These are phyloP conservation scores for Aeminium ludgeri DNA, from an alignment of 495 filamentous ascomycete genomes.

Conservation along the genomic window DNA sequence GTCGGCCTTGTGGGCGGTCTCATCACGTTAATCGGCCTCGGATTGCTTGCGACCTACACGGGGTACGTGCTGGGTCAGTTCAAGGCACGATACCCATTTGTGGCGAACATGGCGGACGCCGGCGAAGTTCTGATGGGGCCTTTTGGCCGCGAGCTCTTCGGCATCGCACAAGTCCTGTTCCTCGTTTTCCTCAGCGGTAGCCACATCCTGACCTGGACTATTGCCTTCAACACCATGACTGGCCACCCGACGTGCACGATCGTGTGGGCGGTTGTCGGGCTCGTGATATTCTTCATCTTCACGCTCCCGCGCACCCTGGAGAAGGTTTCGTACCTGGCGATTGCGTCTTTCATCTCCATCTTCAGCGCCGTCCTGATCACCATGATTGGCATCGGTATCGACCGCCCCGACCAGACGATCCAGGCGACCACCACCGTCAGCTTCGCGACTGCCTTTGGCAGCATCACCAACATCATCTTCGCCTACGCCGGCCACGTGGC, in stretches of 20 bases:
- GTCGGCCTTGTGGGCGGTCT: constrained; percentile 25
- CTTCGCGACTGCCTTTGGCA: constrained; percentile 24
- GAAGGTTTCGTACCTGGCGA: constrained; percentile 41
- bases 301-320: constrained; percentile 49
- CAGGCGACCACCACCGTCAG: not conserved
- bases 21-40: constrained; percentile 41
- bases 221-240: constrained; percentile 50
- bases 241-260: constrained; percentile 48
- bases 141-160: constrained; percentile 2
- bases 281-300: constrained; percentile 41
- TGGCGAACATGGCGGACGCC: constrained; percentile 47
- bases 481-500: constrained; percentile 9
- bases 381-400: constrained; percentile 34
- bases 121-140: constrained; percentile 29
- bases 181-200: constrained; percentile 52
- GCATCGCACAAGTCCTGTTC: constrained; percentile 4
- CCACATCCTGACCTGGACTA: constrained; percentile 55
- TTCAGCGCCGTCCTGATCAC: constrained; percentile 46
- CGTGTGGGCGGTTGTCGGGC: constrained; percentile 45
- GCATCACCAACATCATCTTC: constrained; percentile 34
- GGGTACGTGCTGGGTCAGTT: constrained; percentile 65
- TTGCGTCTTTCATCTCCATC: constrained; percentile 46
- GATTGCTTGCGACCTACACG: constrained; percentile 54
- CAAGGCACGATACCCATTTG: constrained; percentile 39
- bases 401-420: constrained; percentile 22